Percentiles rank a stretch among this genome's conserved stretches.
Evolutionary conservation across 2,329 filamentous ascomycete species (phyloP).

Genomic region (Fusarium scirpi): DNA sequence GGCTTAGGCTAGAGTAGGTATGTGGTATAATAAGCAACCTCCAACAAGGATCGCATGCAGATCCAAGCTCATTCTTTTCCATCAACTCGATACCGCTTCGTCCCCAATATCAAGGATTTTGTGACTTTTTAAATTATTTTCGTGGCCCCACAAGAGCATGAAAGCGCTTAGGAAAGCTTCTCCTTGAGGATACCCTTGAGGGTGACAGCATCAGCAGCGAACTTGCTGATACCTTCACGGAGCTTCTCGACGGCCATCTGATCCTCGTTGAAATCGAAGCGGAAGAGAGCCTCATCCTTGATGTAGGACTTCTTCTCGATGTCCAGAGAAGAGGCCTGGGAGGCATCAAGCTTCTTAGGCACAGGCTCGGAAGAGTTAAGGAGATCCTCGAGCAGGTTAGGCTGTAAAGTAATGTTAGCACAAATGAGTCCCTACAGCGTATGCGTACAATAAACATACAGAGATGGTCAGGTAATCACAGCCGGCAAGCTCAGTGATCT

Average conservation of each 20-base stretch:
- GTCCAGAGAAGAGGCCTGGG: slow-evolving; percentile 73
- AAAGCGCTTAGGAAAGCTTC: slow-evolving; percentile 73
- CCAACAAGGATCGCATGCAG: slow-evolving; percentile 18
- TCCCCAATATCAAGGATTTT: slow-evolving; percentile 11
- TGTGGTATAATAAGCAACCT: slow-evolving; percentile 39
- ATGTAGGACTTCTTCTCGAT: slow-evolving; percentile 93
- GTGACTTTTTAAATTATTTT: slow-evolving; percentile 38
- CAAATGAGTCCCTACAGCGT: not conserved
- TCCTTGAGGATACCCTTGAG: slow-evolving; percentile 91
- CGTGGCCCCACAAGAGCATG: slow-evolving; percentile 6
- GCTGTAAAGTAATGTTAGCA: slow-evolving; percentile 61
- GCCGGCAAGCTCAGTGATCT: slow-evolving; percentile 98
- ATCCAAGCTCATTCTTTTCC: slow-evolving; percentile 17
- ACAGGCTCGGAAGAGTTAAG: slow-evolving; percentile 84
- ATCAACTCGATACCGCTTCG: slow-evolving; percentile 14
- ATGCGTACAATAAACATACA: slow-evolving; percentile 63
- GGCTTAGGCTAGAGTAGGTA: slow-evolving; percentile 21
- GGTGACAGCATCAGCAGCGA: slow-evolving; percentile 93
- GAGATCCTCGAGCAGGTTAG: slow-evolving; percentile 93
- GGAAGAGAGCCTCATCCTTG: slow-evolving; percentile 88
- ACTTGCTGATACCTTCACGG: slow-evolving; percentile 99
- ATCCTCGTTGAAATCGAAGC: slow-evolving; percentile 99
- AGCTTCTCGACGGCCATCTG: slow-evolving; percentile 99
- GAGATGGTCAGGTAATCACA: slow-evolving; percentile 99
- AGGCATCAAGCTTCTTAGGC: slow-evolving; percentile 90